These are phyloP conservation scores for Entamoeba invadens DNA, from an alignment of 208 protist genomes.

Conservation along the genomic window DNA sequence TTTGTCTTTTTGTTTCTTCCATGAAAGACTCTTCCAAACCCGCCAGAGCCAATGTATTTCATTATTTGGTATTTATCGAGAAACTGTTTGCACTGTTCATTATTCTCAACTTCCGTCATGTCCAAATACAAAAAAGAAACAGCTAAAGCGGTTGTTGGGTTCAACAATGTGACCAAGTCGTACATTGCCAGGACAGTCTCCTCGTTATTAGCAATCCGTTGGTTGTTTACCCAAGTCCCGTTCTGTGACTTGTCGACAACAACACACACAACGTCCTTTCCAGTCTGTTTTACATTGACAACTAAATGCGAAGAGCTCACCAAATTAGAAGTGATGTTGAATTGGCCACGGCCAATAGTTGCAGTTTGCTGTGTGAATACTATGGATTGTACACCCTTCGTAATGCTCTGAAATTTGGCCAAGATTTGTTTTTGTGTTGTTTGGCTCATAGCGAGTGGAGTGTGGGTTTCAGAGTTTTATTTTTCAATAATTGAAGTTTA, in stretches of 20 bases:
- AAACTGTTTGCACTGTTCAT: not conserved
- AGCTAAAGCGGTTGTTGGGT: not conserved
- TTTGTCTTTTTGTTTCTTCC: not conserved
- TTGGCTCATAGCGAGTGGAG: no score
- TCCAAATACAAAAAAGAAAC: not conserved
- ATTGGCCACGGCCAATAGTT: no score
- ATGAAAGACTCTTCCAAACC: not conserved
- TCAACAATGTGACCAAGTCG: not conserved
- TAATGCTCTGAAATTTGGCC: no score
- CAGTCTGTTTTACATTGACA: not conserved
- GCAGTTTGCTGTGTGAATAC: no score
- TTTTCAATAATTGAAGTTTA: no score
- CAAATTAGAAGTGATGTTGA: no score
- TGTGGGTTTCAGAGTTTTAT: no score
- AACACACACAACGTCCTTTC: not conserved
- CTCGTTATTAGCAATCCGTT: not conserved
- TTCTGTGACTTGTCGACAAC: not conserved
- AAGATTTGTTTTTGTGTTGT: no score
- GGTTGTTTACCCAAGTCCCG: not conserved
- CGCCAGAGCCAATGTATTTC: not conserved
- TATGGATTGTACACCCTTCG: no score
- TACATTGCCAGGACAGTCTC: not conserved
- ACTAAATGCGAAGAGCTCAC: not conserved
- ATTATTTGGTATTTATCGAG: not conserved
- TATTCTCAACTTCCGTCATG: not conserved